Conservation (phyloP, 345 rosid genomes). For the Syzygium aqueum region DNA sequence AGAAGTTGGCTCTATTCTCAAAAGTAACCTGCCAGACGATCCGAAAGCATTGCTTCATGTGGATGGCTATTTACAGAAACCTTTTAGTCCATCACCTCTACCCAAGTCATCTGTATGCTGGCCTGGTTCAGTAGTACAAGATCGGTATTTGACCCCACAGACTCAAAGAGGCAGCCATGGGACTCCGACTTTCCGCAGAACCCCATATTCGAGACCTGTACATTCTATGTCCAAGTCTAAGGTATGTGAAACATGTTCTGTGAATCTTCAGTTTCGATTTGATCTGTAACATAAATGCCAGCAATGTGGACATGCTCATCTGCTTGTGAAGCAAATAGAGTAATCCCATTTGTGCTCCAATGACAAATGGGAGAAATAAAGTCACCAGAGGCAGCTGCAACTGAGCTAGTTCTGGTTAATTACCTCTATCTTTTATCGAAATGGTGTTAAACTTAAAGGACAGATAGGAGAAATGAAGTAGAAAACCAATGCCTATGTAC, state of each 20-base stretch:
- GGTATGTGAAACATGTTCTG: constrained; percentile 23
- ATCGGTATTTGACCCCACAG: constrained; percentile 60
- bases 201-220: constrained; percentile 73
- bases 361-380: neutral
- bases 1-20: constrained; percentile 34
- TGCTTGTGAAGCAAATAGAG: neutral
- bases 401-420: neutral
- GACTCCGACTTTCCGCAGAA: constrained; percentile 55
- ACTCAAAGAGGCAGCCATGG: constrained; percentile 53
- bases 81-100: constrained; percentile 37
- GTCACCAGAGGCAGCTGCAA: neutral
- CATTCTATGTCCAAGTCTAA: constrained; percentile 56
- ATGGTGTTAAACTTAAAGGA: neutral
- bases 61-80: constrained; percentile 31
- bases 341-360: neutral
- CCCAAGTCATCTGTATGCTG: constrained; percentile 53
- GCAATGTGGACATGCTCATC: neutral
- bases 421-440: neutral
- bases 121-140: constrained; percentile 82
- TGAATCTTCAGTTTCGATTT: neutral
- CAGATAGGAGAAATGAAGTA: neutral
- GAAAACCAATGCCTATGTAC: neutral
- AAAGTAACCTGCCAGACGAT: constrained; percentile 34
- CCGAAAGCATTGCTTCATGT: constrained; percentile 15
- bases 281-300: neutral